These are phyloP conservation scores for Coniosporium apollinis DNA, from an alignment of 495 filamentous ascomycete species.

Conservation along the genomic window DNA sequence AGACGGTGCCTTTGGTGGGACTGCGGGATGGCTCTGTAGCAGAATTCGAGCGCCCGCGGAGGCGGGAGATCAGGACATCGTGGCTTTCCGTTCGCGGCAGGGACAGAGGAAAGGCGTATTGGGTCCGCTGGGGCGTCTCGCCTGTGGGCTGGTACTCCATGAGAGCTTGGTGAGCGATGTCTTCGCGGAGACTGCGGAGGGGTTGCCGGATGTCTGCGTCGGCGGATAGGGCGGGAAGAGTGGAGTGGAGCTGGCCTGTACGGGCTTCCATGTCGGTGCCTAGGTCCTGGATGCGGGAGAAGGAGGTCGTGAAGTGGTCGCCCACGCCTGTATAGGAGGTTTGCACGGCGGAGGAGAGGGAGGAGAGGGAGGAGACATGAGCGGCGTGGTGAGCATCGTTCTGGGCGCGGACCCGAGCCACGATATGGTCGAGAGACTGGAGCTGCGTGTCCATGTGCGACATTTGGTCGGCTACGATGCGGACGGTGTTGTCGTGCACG, in stretches of 20 bases:
- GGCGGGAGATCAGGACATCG: constrained; percentile 43
- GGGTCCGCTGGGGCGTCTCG: constrained; percentile 60
- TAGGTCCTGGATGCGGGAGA: constrained; percentile 42
- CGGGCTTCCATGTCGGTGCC: constrained; percentile 43
- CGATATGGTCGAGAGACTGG: constrained; percentile 76
- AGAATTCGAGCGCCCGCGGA: constrained; percentile 22
- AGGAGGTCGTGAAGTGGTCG: constrained; percentile 43
- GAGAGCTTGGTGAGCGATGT: constrained; percentile 42
- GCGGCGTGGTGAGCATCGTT: constrained; percentile 59
- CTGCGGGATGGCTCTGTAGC: constrained; percentile 11
- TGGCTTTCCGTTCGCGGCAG: constrained; percentile 65
- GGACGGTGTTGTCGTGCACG: constrained; percentile 81
- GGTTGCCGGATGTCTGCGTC: constrained; percentile 41
- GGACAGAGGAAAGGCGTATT: constrained; percentile 56
- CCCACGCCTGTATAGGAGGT: constrained; percentile 53
- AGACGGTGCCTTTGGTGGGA: constrained; percentile 21
- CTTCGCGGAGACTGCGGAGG: constrained; percentile 47
- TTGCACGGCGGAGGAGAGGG: constrained; percentile 45
- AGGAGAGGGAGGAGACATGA: constrained; percentile 42
- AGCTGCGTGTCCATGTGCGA: constrained; percentile 73
- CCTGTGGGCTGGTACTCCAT: constrained; percentile 73
- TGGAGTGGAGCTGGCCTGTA: constrained; percentile 33
- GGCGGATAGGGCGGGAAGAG: constrained; percentile 39
- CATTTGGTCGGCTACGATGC: constrained; percentile 81
- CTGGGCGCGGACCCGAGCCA: constrained; percentile 63